phyloP scores from a whole-genome alignment of 2,329 filamentous ascomycete genomes.

The Xylaria sp. region DNA sequence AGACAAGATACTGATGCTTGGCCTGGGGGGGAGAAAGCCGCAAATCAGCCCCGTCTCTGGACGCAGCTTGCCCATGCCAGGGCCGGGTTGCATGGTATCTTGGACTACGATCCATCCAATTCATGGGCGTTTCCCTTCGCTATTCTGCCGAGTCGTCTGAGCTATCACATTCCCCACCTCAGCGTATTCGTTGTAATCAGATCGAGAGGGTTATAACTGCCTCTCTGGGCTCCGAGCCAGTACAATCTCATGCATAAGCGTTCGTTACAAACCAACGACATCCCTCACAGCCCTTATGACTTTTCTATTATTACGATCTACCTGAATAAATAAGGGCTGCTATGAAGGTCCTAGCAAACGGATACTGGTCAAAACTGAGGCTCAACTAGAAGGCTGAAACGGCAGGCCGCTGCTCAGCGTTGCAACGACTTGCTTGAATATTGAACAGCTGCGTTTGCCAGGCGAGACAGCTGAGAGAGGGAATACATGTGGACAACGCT shows the following conservation, averaged over 20 bases:
- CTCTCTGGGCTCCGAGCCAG: background rate
- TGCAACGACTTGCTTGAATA: constrained; percentile 9
- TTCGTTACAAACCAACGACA: background rate
- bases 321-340: background rate
- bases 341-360: background rate
- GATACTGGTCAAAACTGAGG: constrained; percentile 27
- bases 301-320: background rate
- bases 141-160: constrained; percentile 35
- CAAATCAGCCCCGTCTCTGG: constrained; percentile 29
- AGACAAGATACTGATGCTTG: constrained; percentile 27
- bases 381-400: constrained; percentile 29
- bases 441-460: background rate
- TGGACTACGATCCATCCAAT: constrained; percentile 39
- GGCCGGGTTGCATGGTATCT: constrained; percentile 44
- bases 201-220: constrained; percentile 17
- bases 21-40: background rate
- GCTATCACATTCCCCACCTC: constrained; percentile 44
- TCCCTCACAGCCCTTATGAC: background rate
- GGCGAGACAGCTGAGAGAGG: background rate
- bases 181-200: constrained; percentile 19
- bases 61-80: constrained; percentile 46
- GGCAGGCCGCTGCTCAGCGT: constrained; percentile 8
- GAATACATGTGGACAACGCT: background rate
- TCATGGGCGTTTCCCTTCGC: constrained; percentile 26
- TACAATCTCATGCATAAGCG: constrained; percentile 2